phyloP scores from a whole-genome alignment of 805 yeast species.

The Teunomyces pallodes region DNA sequence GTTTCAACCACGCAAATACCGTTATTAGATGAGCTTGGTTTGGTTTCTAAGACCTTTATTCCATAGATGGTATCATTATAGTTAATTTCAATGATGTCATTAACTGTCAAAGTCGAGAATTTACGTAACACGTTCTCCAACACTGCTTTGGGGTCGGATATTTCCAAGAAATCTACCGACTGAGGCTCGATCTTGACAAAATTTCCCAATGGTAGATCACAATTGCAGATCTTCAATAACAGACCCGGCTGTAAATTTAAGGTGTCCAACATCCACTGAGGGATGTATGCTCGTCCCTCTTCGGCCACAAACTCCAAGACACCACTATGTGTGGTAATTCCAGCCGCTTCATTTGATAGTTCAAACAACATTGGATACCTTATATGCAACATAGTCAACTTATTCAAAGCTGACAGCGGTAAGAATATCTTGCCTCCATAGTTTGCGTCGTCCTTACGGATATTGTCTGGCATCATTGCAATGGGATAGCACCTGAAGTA shows the following conservation, averaged over 20 bases:
- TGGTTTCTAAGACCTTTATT: conserved; percentile 81
- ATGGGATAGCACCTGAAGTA: conserved; percentile 91
- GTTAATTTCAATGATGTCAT: conserved; percentile 79
- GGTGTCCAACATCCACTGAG: conserved; percentile 94
- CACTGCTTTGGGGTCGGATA: conserved; percentile 94
- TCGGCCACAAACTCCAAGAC: conserved; percentile 95
- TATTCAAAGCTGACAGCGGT: conserved; percentile 90
- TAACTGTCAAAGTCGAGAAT: conserved; percentile 81
- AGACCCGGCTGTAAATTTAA: conserved; percentile 73
- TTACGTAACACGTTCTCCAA: conserved; percentile 87
- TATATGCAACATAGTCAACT: conserved; percentile 84
- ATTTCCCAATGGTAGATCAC: conserved; percentile 80
- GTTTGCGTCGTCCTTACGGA: conserved; percentile 73
- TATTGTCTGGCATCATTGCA: conserved; percentile 78
- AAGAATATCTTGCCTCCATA: conserved; percentile 94
- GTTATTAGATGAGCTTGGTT: conserved; percentile 62
- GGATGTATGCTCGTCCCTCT: conserved; percentile 92
- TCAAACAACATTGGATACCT: conserved; percentile 96
- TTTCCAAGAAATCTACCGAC: conserved; percentile 86
- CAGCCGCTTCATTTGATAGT: conserved; percentile 63
- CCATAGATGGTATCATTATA: conserved; percentile 79
- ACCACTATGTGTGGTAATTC: conserved; percentile 76
- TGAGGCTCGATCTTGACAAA: conserved; percentile 96
- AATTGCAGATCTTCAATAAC: conserved; percentile 68
- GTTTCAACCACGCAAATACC: conserved; percentile 96